A percentile compares a stretch with the other conserved stretches of the same genome.
phyloP scores from a whole-genome alignment of 768 basidiomycete species.

The Lactarius akahatsu region DNA sequence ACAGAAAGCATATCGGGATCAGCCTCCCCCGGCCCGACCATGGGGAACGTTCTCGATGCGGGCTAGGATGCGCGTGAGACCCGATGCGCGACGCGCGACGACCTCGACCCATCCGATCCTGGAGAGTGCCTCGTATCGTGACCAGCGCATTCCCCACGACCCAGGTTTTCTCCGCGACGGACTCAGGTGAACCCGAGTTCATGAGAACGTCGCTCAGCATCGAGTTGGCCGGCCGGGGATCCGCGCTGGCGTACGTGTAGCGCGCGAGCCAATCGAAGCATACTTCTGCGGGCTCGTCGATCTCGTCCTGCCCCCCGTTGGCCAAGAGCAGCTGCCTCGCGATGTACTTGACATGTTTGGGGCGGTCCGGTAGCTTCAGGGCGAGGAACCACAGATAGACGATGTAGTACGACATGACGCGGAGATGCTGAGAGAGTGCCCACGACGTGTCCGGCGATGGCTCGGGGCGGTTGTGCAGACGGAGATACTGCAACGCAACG shows the following conservation, averaged over 20 bases:
- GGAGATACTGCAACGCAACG: constrained; percentile 90
- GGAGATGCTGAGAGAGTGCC: constrained; percentile 89
- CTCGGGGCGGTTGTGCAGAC: constrained; percentile 75
- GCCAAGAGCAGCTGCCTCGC: constrained; percentile 82
- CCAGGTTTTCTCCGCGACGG: constrained; percentile 73
- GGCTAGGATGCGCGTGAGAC: constrained; percentile 80
- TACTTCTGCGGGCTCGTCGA: constrained; percentile 92
- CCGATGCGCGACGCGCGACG: constrained; percentile 81
- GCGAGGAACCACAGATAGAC: constrained; percentile 96
- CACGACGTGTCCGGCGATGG: constrained; percentile 65
- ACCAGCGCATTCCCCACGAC: constrained; percentile 79
- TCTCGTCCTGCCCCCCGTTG: constrained; percentile 66
- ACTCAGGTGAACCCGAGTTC: constrained; percentile 49
- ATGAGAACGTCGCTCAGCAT: constrained; percentile 78
- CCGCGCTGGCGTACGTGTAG: constrained; percentile 91
- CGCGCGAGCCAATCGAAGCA: constrained; percentile 97
- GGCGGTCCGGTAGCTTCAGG: constrained; percentile 76
- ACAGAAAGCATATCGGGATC: constrained; percentile 74
- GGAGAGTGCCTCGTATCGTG: constrained; percentile 70
- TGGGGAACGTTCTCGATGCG: constrained; percentile 87
- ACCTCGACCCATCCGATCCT: constrained; percentile 89
- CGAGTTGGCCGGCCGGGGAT: constrained; percentile 83
- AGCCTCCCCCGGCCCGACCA: constrained; percentile 81
- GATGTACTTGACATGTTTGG: constrained; percentile 80
- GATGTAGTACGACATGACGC: constrained; percentile 83